These are phyloP conservation scores for Saturnispora diversa DNA, from an alignment of 805 yeast genomes.

Conservation along the genomic window DNA sequence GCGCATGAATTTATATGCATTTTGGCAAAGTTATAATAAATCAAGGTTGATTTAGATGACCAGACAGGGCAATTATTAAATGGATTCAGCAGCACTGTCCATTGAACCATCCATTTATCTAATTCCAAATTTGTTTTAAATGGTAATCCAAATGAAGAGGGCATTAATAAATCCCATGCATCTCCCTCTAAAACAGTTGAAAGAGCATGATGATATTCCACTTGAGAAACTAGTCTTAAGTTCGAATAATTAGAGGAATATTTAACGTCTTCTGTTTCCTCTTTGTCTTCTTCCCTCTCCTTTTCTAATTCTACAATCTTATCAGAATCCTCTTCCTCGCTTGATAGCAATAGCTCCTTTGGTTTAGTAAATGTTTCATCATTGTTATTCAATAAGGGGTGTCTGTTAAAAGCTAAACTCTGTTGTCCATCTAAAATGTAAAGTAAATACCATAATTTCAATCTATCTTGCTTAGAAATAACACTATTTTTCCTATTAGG, in stretches of 20 bases:
- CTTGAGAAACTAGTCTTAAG: conserved; percentile 56
- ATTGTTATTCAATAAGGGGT: conserved; percentile 41
- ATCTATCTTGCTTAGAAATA: conserved; percentile 31
- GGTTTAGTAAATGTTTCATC: conserved; percentile 40
- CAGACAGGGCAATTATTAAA: conserved; percentile 44
- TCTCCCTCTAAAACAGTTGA: conserved; percentile 48
- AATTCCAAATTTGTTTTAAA: conserved; percentile 58
- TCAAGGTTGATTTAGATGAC: conserved; percentile 62
- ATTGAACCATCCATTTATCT: conserved; percentile 74
- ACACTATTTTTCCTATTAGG: conserved; percentile 11
- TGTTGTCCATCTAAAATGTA: conserved; percentile 65
- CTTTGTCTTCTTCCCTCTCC: background rate
- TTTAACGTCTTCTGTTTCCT: background rate
- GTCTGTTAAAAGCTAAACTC: conserved; percentile 50
- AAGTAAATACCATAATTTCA: conserved; percentile 59
- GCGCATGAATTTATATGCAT: conserved; percentile 57
- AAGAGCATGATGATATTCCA: conserved; percentile 58
- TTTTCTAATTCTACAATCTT: conserved; percentile 5
- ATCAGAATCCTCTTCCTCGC: background rate
- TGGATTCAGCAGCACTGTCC: conserved; percentile 64
- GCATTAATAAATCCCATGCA: conserved; percentile 54
- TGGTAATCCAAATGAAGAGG: conserved; percentile 58
- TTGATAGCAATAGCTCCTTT: conserved; percentile 30
- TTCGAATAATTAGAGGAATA: conserved; percentile 33
- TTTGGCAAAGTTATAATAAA: conserved; percentile 67